Evolutionary conservation across 257 asterid species (phyloP), one percentile per base, ranked within the genome.

Genomic region (Primulina eburnea): DNA sequence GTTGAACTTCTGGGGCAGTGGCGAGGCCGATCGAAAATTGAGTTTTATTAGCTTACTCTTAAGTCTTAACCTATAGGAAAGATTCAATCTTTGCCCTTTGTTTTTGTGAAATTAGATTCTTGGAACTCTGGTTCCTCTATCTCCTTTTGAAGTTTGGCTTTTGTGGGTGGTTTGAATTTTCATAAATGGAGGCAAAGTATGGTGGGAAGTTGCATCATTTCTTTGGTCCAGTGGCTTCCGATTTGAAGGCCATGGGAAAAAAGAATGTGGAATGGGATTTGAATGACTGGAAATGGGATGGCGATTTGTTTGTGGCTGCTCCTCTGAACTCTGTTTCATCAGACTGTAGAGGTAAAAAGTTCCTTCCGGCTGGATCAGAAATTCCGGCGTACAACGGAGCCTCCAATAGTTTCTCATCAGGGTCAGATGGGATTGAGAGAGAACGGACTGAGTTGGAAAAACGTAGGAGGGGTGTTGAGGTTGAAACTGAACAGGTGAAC

Each of bases 211-310:
- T 70, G 56, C 77, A 60, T 35, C 59, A 72, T 64, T 75, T 69
- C 35, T 73, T 60, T 58, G 75, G 82, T 17, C 80, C 80, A 20
- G 85, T 80, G 18, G 82, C 77, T 67, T 62, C 91, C 20, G 89
- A 84, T 79, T 56, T 83, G 76, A 83, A 83, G 76, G 78, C 76
- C 14, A 58, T 82, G 67, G 96, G 96, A 72, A 87, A 87, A 65
- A 87, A 70, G 84, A 80, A 71, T 32, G 37, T 70, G 70, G 99
- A 94, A 50, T 94, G 97, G 97, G 95, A 85, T 82, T 82, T 83
- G 82, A 94, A 81, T 78, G 92, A 86, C 8, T 94, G 97, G 96
- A 84, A 71, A 68, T 94, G 99, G 99, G 99, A 94, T 73, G 96
- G 99, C 11, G 97, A 91, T 83, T 34, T 81, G 60, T 89, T 83